Evolutionary conservation across 305 asterid genomes (phyloP).

Genomic region (Fraxinus paxiana): DNA sequence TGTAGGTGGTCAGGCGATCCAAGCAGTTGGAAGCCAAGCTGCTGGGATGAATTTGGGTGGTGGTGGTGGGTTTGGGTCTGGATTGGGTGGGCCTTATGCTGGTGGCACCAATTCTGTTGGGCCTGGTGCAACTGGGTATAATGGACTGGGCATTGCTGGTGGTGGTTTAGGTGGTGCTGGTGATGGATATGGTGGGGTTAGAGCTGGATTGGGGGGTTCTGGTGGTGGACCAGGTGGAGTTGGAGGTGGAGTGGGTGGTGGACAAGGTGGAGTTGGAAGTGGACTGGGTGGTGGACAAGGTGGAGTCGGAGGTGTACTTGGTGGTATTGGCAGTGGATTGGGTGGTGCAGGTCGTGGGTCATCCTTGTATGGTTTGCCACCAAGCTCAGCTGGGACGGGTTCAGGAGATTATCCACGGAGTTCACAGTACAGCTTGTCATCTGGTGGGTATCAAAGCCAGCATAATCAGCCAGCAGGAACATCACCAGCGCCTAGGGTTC

Average conservation of each 20-base stretch:
- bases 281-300: conserved; percentile 31
- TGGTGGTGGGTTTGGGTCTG: conserved; percentile 48
- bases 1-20: conserved; percentile 46
- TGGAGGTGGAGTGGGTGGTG: conserved; percentile 35
- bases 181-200: conserved; percentile 35
- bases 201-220: conserved; percentile 19
- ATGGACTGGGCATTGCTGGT: conserved; percentile 29
- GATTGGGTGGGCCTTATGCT: conserved; percentile 48
- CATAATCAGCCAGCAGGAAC: conserved; percentile 54
- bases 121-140: conserved; percentile 49
- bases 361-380: conserved; percentile 57
- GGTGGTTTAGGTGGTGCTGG: conserved; percentile 17
- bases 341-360: conserved; percentile 49
- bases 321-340: conserved; percentile 33
- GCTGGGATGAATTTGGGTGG: conserved; percentile 41
- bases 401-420: conserved; percentile 53
- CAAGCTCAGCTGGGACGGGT: conserved; percentile 49
- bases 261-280: conserved; percentile 33
- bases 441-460: conserved; percentile 53
- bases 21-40: conserved; percentile 45
- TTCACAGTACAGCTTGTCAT: conserved; percentile 44
- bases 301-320: conserved; percentile 34
- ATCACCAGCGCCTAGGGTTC: conserved; percentile 50
- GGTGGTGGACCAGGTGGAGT: conserved; percentile 32
- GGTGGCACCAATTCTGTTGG: conserved; percentile 53